Evolutionary conservation across 192 early-diverging fungal genomes (phyloP), one percentile per base, ranked within the genome.

Genomic region (Entophlyctis helioformis): DNA sequence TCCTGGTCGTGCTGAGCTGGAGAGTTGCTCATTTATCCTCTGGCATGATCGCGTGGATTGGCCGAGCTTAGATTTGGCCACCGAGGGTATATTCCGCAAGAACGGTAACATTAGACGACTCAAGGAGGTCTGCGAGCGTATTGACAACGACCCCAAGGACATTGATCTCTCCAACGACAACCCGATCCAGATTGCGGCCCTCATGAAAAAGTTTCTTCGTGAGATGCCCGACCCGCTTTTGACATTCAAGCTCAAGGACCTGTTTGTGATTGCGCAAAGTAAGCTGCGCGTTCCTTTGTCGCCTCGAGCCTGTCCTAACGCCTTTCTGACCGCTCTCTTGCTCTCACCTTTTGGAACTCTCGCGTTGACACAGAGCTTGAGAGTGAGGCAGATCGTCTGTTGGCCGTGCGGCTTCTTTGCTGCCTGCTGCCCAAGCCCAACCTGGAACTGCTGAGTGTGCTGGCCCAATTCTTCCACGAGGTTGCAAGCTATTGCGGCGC

Each of bases 11-110:
- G n/a, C n/a, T n/a, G n/a, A n/a, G n/a, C n/a, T n/a, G n/a, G n/a
- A n/a, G n/a, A n/a, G n/a, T n/a, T n/a, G n/a, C n/a, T n/a, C n/a
- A n/a, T n/a, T n/a, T n/a, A n/a, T n/a, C n/a, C n/a, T n/a, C n/a
- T n/a, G n/a, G n/a, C n/a, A n/a, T n/a, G n/a, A n/a, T n/a, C n/a
- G n/a, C n/a, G 23, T 37, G 40, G 16, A 39, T 29, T 13, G 18
- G 1, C 26, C 24, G 0, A 42, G 29, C 36, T 20, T 39, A 76
- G 78, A 81, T 54, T 69, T 98, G 71, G 73, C 78, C 0, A 78
- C 86, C 16, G 92, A 96, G 56, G 95, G 95, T 6, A 85, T 96
- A 9, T 98, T 98, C 70, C 66, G 95, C 51, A 96, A 96, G 66
- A 98, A 96, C 57, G 95, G 95, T 6, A 98, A 98, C 52, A 93